Conservation (phyloP, 1,284 basidiomycete genomes). For the Papiliotrema nemorosa region DNA sequence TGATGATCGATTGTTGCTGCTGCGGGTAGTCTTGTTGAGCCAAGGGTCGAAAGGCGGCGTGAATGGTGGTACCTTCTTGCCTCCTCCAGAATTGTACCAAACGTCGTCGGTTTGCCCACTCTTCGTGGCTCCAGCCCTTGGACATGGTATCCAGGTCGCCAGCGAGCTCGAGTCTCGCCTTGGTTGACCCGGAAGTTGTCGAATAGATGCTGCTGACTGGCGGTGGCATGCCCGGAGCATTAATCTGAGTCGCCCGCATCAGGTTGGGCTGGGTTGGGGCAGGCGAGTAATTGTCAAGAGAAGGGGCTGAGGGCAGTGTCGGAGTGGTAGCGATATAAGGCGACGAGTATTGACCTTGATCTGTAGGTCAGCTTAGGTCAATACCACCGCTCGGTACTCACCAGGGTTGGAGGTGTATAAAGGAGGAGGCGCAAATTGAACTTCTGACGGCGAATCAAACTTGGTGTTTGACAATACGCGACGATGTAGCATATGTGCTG, state of each 20-base stretch:
- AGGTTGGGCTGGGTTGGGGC: constrained; percentile 36
- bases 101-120: constrained; percentile 52
- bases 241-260: constrained; percentile 42
- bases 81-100: constrained; percentile 56
- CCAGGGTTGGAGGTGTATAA: constrained; percentile 11
- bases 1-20: constrained; percentile 51
- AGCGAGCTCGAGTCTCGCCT: constrained; percentile 47
- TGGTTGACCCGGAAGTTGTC: constrained; percentile 16
- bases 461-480: constrained; percentile 19
- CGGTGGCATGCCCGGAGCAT: constrained; percentile 10
- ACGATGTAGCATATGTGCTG: constrained; percentile 16
- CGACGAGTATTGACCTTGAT: constrained; percentile 4
- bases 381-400: background rate
- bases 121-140: constrained; percentile 54
- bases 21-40: constrained; percentile 49
- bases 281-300: constrained; percentile 8
- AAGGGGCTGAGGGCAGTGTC: constrained; percentile 5
- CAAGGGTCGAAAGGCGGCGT: constrained; percentile 52
- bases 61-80: constrained; percentile 54
- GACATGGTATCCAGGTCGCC: constrained; percentile 55
- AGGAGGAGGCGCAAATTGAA: no score
- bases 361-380: background rate
- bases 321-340: constrained; percentile 8
- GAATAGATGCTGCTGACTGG: constrained; percentile 22
- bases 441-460: constrained; percentile 10